Conservation (phyloP, 495 filamentous ascomycete species). For the Mycothermus thermophilus region DNA sequence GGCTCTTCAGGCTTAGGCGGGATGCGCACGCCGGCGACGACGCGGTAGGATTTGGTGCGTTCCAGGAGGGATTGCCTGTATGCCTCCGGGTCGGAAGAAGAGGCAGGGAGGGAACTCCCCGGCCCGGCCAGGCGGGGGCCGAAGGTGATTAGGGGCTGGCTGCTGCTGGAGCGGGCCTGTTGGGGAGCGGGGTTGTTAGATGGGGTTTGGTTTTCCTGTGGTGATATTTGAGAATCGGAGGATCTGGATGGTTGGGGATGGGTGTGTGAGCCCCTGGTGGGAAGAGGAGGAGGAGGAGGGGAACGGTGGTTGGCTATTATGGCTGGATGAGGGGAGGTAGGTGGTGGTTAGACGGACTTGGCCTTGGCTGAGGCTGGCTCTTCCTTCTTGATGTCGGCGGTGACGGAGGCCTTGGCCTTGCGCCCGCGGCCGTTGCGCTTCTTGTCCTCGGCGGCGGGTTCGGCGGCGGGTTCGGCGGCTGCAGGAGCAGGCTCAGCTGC, state of each 20-base stretch:
- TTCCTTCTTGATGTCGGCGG: no score
- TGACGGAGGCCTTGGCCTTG: slow-evolving; percentile 2
- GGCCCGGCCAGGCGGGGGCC: slow-evolving; percentile 55
- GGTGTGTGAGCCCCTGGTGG: no score
- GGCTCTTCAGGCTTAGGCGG: slow-evolving; percentile 79
- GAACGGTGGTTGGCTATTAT: slow-evolving; percentile 9
- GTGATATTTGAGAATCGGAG: no score
- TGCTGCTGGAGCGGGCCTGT: not conserved
- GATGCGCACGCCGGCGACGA: slow-evolving; percentile 65
- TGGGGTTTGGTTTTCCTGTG: no score
- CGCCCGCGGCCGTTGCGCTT: no score
- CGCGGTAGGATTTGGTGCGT: slow-evolving; percentile 15
- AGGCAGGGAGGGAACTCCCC: no score
- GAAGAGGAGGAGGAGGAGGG: slow-evolving; percentile 4
- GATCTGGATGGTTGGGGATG: no score
- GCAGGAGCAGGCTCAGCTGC: slow-evolving; percentile 4
- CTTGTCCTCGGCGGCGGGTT: slow-evolving; percentile 11
- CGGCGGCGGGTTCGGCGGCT: not conserved
- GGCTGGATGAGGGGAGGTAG: slow-evolving; percentile 16
- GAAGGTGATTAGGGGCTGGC: slow-evolving; percentile 55
- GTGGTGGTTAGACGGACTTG: slow-evolving; percentile 23
- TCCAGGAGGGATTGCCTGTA: not conserved
- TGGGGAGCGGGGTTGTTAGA: slow-evolving; percentile 26
- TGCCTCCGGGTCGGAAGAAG: not conserved
- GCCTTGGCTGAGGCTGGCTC: no score